Percentiles rank a stretch among this genome's conserved stretches.
Evolutionary conservation across 2,329 filamentous ascomycete species (phyloP).

Genomic region (Blumeria graminis): DNA sequence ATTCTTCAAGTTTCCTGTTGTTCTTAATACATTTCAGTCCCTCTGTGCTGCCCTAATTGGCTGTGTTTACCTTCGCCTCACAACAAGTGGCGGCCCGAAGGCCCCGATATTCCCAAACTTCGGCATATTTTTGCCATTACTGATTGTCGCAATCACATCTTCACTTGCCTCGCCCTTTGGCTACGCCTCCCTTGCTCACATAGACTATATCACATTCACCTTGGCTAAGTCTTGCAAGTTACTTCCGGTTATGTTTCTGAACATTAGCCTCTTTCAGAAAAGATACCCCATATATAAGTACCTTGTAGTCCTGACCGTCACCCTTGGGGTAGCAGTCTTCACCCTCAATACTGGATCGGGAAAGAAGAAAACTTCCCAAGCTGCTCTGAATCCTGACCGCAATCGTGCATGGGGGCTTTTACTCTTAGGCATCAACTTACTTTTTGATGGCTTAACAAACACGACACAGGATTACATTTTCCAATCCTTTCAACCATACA

Average conservation of each 20-base stretch:
- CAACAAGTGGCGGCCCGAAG: conserved; percentile 28
- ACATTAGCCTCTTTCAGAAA: conserved; percentile 74
- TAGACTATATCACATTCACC: conserved; percentile 96
- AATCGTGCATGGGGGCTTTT: conserved; percentile 59
- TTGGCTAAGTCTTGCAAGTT: conserved; percentile 96
- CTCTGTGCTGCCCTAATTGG: conserved; percentile 66
- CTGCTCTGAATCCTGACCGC: conserved; percentile 22
- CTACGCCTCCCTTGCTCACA: conserved; percentile 74
- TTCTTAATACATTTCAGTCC: conserved; percentile 91
- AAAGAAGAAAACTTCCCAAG: conserved; percentile 20
- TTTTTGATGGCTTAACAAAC: conserved; percentile 92
- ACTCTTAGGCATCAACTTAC: conserved; percentile 65
- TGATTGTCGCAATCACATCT: conserved; percentile 67
- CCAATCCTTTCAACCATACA: conserved; percentile 50
- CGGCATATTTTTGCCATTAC: conserved; percentile 50
- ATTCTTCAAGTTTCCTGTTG: conserved; percentile 79
- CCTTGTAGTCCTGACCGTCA: conserved; percentile 73
- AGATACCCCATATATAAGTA: conserved; percentile 93
- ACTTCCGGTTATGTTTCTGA: conserved; percentile 92
- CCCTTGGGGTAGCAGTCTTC: conserved; percentile 79
- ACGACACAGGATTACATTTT: conserved; percentile 94
- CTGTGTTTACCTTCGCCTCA: conserved; percentile 50
- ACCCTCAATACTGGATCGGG: conserved; percentile 60
- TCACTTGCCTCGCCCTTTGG: conserved; percentile 88
- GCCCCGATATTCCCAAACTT: conserved; percentile 53